Conservation (phyloP, 2,329 filamentous ascomycete species). For the Nothophaeocryptopus gaeumannii region DNA sequence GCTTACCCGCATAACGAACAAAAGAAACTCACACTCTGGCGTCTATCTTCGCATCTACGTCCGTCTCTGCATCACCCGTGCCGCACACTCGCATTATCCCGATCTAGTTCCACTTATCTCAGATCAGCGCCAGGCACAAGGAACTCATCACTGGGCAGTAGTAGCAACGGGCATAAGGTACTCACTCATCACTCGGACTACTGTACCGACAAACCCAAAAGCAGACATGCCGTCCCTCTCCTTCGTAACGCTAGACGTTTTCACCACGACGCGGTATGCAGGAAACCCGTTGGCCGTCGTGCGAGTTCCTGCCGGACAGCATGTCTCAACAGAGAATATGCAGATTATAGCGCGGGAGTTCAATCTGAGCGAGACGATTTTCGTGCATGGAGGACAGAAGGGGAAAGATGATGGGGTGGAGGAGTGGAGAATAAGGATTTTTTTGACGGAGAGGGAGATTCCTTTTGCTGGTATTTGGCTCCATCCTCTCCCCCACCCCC, state of each 20-base stretch:
- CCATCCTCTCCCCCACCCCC: no score
- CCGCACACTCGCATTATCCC: no score
- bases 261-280: slow-evolving; percentile 46
- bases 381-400: slow-evolving; percentile 43
- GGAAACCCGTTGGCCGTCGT: slow-evolving; percentile 60
- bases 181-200: no score
- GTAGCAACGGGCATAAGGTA: no score
- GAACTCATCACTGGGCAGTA: no score
- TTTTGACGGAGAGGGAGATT: slow-evolving; percentile 50
- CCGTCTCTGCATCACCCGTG: no score
- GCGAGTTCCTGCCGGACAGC: slow-evolving; percentile 39
- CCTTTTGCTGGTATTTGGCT: slow-evolving; percentile 48
- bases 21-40: no score
- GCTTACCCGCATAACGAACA: no score
- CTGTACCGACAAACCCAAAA: no score
- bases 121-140: no score
- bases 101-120: no score
- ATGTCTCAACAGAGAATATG: slow-evolving; percentile 49
- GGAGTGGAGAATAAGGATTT: slow-evolving; percentile 53
- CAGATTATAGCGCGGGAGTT: slow-evolving; percentile 56
- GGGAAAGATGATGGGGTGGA: slow-evolving; percentile 18
- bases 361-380: slow-evolving; percentile 58
- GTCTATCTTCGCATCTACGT: no score
- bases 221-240: slow-evolving; percentile 13
- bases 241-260: slow-evolving; percentile 46